Percentiles rank a stretch among this genome's conserved stretches.
These are phyloP conservation scores for Ascochyta lentis DNA, from an alignment of 2,329 filamentous ascomycete species.

Conservation along the genomic window DNA sequence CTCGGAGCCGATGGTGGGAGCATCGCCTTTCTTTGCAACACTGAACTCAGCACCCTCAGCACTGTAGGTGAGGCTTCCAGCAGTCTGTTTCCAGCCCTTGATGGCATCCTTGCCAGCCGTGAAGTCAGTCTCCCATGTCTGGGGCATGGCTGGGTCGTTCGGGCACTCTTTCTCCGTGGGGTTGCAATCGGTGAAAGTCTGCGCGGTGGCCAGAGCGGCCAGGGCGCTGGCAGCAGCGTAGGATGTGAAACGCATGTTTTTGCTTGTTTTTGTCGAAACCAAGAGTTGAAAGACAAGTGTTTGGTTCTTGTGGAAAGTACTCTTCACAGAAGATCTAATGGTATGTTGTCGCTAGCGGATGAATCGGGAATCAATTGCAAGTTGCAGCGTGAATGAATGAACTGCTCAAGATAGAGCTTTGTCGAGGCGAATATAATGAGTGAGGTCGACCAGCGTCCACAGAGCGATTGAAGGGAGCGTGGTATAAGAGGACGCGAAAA, in stretches of 20 bases:
- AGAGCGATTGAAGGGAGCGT: slow-evolving; percentile 34
- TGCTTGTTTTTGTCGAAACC: slow-evolving; percentile 8
- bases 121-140: slow-evolving; percentile 53
- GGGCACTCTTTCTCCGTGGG: slow-evolving; percentile 54
- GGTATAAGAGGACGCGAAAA: slow-evolving; percentile 30
- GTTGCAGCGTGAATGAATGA: slow-evolving; percentile 35
- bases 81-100: slow-evolving; percentile 48
- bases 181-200: slow-evolving; percentile 56
- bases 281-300: not conserved
- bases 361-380: slow-evolving; percentile 13
- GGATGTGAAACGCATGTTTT: slow-evolving; percentile 40
- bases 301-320: slow-evolving; percentile 22
- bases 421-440: slow-evolving; percentile 31
- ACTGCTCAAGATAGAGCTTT: slow-evolving; percentile 35
- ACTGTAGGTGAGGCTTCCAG: slow-evolving; percentile 53
- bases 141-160: slow-evolving; percentile 53
- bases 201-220: slow-evolving; percentile 45
- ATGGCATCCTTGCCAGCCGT: slow-evolving; percentile 48
- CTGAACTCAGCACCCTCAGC: slow-evolving; percentile 58
- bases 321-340: slow-evolving; percentile 42
- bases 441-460: slow-evolving; percentile 40
- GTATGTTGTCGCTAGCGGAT: slow-evolving; percentile 13
- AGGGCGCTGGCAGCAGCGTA: slow-evolving; percentile 40
- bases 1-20: slow-evolving; percentile 73
- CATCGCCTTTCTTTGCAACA: slow-evolving; percentile 56